A percentile compares a stretch with the other conserved stretches of the same genome.
Conservation (phyloP, 2,329 filamentous ascomycete genomes). For the Didymella pinodella region DNA sequence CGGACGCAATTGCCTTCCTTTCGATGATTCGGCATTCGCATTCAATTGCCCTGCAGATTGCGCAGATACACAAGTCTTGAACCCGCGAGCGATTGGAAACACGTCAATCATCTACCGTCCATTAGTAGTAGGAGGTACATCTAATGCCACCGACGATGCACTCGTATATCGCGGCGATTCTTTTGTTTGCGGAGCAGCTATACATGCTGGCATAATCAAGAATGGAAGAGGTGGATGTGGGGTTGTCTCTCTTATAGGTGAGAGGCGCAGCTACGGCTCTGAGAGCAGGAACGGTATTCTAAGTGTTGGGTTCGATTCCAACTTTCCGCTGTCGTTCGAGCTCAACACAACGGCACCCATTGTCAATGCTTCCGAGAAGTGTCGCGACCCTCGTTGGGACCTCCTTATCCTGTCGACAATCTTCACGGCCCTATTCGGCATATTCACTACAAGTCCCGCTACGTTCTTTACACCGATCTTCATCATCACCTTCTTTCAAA, state of each 20-base stretch:
- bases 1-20: constrained; percentile 64
- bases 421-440: constrained; percentile 41
- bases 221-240: constrained; percentile 47
- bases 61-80: constrained; percentile 55
- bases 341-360: constrained; percentile 34
- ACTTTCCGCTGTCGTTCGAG: constrained; percentile 46
- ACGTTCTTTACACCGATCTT: constrained; percentile 44
- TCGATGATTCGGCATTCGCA: constrained; percentile 59
- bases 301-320: constrained; percentile 45
- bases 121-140: constrained; percentile 71
- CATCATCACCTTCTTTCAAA: constrained; percentile 46
- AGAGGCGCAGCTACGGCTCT: constrained; percentile 34
- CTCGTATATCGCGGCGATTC: constrained; percentile 48
- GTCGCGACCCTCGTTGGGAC: constrained; percentile 46
- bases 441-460: constrained; percentile 42
- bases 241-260: constrained; percentile 38
- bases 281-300: constrained; percentile 41
- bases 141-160: constrained; percentile 28
- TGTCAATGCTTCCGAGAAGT: constrained; percentile 29
- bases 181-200: constrained; percentile 49
- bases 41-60: constrained; percentile 67
- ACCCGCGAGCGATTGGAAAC: constrained; percentile 62
- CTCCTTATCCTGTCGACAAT: constrained; percentile 45
- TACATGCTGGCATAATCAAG: constrained; percentile 45
- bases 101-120: constrained; percentile 70